Evolutionary conservation across 495 filamentous ascomycete genomes (phyloP).

Genomic region (Penicillium taxi): DNA sequence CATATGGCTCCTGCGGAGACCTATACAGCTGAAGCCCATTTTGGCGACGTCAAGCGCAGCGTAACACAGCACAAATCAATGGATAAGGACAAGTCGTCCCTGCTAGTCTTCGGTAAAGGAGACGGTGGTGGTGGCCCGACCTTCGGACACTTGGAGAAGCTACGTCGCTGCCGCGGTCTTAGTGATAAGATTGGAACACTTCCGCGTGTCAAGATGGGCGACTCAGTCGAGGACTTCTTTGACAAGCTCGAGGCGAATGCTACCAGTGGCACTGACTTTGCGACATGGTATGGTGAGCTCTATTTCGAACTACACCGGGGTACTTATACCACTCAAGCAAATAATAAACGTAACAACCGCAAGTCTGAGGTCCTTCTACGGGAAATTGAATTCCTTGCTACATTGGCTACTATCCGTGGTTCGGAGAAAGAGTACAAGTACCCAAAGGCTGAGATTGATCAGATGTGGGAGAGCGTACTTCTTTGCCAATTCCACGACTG

Average conservation of each 20-base stretch:
- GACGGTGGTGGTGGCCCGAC: slow-evolving; percentile 95
- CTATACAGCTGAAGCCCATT: slow-evolving; percentile 89
- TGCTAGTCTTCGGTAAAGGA: slow-evolving; percentile 91
- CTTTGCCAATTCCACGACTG: slow-evolving; percentile 98
- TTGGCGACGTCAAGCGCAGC: slow-evolving; percentile 89
- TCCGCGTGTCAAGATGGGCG: slow-evolving; percentile 81
- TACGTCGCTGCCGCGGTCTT: slow-evolving; percentile 87
- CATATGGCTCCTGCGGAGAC: slow-evolving; percentile 95
- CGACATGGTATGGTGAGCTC: slow-evolving; percentile 96
- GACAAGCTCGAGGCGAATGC: slow-evolving; percentile 66
- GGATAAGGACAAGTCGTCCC: slow-evolving; percentile 77
- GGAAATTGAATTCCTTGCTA: slow-evolving; percentile 83
- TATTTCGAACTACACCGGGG: slow-evolving; percentile 97
- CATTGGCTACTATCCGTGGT: slow-evolving; percentile 65
- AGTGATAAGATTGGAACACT: slow-evolving; percentile 78
- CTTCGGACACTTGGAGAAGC: slow-evolving; percentile 88
- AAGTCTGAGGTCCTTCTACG: slow-evolving; percentile 75
- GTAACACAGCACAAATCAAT: slow-evolving; percentile 90
- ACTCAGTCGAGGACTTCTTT: slow-evolving; percentile 95
- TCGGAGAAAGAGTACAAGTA: slow-evolving; percentile 61
- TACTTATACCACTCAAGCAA: slow-evolving; percentile 93
- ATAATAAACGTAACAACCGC: slow-evolving; percentile 93
- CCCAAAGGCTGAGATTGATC: slow-evolving; percentile 82
- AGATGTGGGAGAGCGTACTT: slow-evolving; percentile 82
- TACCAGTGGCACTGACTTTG: slow-evolving; percentile 65